Conservation (phyloP, 345 rosid species). For the Citrus maxima region DNA sequence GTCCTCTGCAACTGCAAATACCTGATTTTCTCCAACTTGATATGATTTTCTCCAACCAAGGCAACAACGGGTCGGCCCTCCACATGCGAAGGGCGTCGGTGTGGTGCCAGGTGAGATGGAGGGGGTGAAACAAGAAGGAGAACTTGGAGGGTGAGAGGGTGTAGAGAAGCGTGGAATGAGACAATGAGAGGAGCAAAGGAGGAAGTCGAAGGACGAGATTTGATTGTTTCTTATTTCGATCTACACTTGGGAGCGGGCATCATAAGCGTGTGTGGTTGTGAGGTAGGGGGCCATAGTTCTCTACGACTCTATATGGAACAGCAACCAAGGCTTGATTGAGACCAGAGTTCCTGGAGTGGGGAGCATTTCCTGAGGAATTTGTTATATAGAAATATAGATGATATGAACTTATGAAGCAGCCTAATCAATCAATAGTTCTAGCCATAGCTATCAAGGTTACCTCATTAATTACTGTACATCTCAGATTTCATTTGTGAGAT, state of each 20-base stretch:
- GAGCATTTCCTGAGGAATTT: not conserved
- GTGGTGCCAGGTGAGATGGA: constrained; percentile 63
- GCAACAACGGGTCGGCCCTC: constrained; percentile 73
- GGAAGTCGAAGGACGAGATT: constrained; percentile 8
- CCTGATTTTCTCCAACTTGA: too few species aligned
- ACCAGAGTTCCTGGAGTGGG: too few species aligned
- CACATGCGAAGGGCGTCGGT: constrained; percentile 47
- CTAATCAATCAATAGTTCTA: not conserved
- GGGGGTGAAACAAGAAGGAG: constrained; percentile 67
- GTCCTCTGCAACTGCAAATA: constrained; percentile 4
- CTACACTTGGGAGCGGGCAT: constrained; percentile 68
- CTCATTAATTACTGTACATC: not conserved
- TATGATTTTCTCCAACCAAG: constrained; percentile 30
- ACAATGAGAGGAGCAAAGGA: not conserved
- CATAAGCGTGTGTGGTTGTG: constrained; percentile 47
- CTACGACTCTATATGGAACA: constrained; percentile 48
- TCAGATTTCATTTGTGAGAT: not conserved
- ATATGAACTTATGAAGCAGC: not conserved
- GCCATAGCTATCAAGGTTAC: not conserved
- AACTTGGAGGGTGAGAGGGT: constrained; percentile 28
- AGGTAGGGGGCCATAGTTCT: constrained; percentile 32
- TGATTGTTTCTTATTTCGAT: constrained; percentile 14
- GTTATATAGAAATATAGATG: not conserved
- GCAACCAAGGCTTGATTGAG: constrained; percentile 39
- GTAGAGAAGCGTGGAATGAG: constrained; percentile 59